Base-by-base conservation (phyloP, 306 rosid genomes). In the Glycine soja region DNA sequence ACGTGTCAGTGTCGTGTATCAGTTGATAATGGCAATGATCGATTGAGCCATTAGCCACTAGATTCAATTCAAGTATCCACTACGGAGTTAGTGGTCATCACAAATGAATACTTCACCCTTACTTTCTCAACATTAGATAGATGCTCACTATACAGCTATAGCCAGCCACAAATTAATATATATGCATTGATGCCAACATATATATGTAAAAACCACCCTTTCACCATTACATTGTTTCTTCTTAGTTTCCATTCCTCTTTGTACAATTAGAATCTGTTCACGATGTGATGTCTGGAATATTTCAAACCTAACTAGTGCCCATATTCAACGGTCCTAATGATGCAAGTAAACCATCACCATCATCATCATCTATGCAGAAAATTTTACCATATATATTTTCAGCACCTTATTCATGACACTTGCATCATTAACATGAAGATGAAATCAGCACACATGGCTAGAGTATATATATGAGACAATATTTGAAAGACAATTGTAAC, bases 241-340 rank as follows among this genome's bases (percentile, higher is more conserved):
- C 30, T 24, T 24, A 24, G 30, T 0, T 24, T 24, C 1, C 30
- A 2, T 24, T 0, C 30, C 2, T 24, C 30, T 24, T 1, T 24
- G 1, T 24, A 24, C 30, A 24, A 24, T 24, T 24, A 24, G 81
- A 84, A 84, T 84, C 80, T 75, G 78, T 84, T 78, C 81, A 69
- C 19, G 84, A 84, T 84, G 84, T 80, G 81, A 84, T 75, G 81
- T 42, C 6, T 84, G 40, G 36, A 30, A 71, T 63, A 18, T 82
- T 76, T 48, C 51, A 61, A 61, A 42, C 53, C 24, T 8, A 70
- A 11, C 69, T 40, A 42, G 15, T 57, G 67, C 64, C 76, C 87
- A 74, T n/a, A 68, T 84, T 84, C 73, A n/a, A 67, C 38, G 84
- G 81, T 59, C 78, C 81, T 19, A 56, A 51, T 79, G 14, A 65